Evolutionary conservation across 2,329 filamentous ascomycete genomes (phyloP).

Genomic region (Leptographium wingfieldii): DNA sequence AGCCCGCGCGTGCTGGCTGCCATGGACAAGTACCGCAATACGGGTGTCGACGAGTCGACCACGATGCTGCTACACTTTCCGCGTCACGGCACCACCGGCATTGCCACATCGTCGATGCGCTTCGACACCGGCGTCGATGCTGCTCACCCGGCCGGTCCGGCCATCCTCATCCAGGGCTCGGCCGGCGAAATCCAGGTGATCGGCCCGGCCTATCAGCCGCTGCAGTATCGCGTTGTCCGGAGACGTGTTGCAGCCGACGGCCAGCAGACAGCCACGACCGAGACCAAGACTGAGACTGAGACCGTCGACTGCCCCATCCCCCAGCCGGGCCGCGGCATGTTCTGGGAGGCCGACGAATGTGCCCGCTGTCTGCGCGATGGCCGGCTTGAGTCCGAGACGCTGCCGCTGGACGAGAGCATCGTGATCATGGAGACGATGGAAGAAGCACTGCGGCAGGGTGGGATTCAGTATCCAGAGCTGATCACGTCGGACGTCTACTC

Average conservation of each 20-base stretch:
- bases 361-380: constrained; percentile 52
- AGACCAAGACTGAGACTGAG: not conserved
- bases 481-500: constrained; percentile 48
- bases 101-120: constrained; percentile 56
- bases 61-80: constrained; percentile 69
- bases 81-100: constrained; percentile 51
- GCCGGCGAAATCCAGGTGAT: constrained; percentile 72
- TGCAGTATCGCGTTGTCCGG: constrained; percentile 50
- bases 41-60: constrained; percentile 68
- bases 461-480: constrained; percentile 39
- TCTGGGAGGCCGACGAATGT: constrained; percentile 36
- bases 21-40: constrained; percentile 56
- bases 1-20: constrained; percentile 55
- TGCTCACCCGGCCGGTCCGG: constrained; percentile 45
- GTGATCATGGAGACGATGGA: constrained; percentile 70
- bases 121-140: constrained; percentile 49
- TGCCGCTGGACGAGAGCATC: constrained; percentile 66
- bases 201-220: constrained; percentile 58
- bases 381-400: constrained; percentile 56
- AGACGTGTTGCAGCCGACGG: constrained; percentile 13
- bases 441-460: constrained; percentile 38
- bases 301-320: constrained; percentile 42
- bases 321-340: constrained; percentile 65
- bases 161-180: constrained; percentile 69
- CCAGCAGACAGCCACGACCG: not conserved